Evolutionary conservation across 2,329 filamentous ascomycete species (phyloP), one percentile per base, ranked within the genome.

Genomic region (Exserohilum rostratum): DNA sequence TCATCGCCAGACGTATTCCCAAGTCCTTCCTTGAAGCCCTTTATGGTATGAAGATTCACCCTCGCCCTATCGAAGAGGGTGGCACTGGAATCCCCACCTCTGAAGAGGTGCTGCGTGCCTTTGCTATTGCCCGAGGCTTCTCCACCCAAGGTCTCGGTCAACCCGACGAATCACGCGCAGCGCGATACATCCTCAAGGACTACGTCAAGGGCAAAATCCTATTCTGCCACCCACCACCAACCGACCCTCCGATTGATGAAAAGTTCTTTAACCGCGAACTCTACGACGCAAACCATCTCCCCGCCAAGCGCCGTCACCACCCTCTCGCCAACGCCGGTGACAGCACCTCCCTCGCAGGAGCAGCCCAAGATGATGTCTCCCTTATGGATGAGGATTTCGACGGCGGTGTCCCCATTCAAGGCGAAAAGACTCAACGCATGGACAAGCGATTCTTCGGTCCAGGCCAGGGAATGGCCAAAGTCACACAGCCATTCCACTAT

Each of bases 181-280:
- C 93, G 4, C 85, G 95, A 48, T 90, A 91, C 65, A 83, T 99
- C 13, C 84, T 99, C 22, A 99, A 99, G 75, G 95, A 99, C 78
- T 99, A 98, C 70, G 95, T 99, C 65, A 96, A 89, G 72, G 95
- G 95, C 59, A 98, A 97, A 78, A 84, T 99, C 0, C 84, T 98
- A 5, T 98, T 89, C 79, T 95, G 92, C 64, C 88, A 93, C 67
- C 93, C 95, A 4, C 95, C 95, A 0, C 93, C 93, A 0, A 79
- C 79, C 4, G 83, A 87, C 27, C 78, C 81, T 6, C 76, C 79
- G 2, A 85, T 89, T 34, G 90, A 97, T 64, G 80, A 86, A 0
- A 78, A 79, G 44, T 85, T 88, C 49, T 99, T 98, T 82, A 99
- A 99, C 78, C 80, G 82, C 45, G 93, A 96, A 55, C 86, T 98